Evolutionary conservation across 257 asterid species (phyloP).

Genomic region (Osmanthus fragrans): DNA sequence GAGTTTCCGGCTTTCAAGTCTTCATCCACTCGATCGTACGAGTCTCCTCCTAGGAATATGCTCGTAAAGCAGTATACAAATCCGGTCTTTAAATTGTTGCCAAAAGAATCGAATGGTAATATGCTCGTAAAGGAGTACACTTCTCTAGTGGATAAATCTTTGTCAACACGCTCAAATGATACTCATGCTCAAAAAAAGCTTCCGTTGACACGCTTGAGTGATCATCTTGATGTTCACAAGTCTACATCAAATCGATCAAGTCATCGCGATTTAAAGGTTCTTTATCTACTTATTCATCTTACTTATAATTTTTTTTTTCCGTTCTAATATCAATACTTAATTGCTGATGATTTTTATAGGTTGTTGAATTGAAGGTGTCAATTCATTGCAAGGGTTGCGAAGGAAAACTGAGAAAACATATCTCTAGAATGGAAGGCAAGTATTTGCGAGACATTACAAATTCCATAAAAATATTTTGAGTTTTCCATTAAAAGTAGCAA

Average conservation of each 20-base stretch:
- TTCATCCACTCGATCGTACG: slow-evolving; percentile 38
- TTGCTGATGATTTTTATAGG: slow-evolving; percentile 30
- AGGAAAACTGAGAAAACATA: slow-evolving; percentile 79
- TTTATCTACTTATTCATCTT: neutral
- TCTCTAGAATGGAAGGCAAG: slow-evolving; percentile 90
- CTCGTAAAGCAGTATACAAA: neutral
- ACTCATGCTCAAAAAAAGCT: slow-evolving; percentile 7
- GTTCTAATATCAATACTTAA: neutral
- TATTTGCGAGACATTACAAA: neutral
- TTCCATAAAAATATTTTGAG: too few relatives aligned
- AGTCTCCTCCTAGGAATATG: slow-evolving; percentile 30
- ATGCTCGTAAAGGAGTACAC: neutral
- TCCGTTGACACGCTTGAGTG: slow-evolving; percentile 18
- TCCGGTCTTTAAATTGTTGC: neutral
- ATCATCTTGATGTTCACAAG: slow-evolving; percentile 38
- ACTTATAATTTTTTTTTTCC: too few relatives aligned
- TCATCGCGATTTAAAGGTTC: slow-evolving; percentile 37
- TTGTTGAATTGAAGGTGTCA: slow-evolving; percentile 85
- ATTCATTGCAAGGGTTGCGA: slow-evolving; percentile 98
- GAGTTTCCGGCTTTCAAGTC: slow-evolving; percentile 39
- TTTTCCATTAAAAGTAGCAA: too few relatives aligned
- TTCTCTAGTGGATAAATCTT: neutral
- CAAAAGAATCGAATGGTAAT: neutral
- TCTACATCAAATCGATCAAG: slow-evolving; percentile 30
- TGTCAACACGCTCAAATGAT: neutral